Percentiles rank a stretch among this genome's conserved stretches.
These are phyloP conservation scores for Mrakia frigida DNA, from an alignment of 768 basidiomycete species.

Conservation along the genomic window DNA sequence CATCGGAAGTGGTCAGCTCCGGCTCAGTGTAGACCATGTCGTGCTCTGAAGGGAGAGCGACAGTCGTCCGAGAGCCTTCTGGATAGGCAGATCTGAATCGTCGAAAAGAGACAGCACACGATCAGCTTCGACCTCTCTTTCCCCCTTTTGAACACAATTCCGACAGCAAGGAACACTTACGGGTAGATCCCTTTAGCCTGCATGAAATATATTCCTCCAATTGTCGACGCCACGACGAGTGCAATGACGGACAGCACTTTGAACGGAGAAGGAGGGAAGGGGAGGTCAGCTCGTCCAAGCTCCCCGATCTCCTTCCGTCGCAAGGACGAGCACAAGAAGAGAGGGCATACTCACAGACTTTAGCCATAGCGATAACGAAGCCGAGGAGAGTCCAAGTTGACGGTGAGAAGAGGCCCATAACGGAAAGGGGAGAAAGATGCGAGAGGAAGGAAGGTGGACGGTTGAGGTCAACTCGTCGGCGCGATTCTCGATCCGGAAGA, in stretches of 20 bases:
- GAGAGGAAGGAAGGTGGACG: neutral
- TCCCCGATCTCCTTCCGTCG: neutral
- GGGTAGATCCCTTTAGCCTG: slow-evolving; percentile 32
- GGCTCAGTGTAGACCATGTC: slow-evolving; percentile 68
- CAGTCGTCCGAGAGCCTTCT: slow-evolving; percentile 28
- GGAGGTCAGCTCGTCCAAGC: neutral
- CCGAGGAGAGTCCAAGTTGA: slow-evolving; percentile 22
- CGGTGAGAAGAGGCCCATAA: neutral
- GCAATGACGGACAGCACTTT: neutral
- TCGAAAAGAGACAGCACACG: neutral
- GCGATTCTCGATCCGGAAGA: too few relatives aligned
- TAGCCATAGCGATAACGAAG: slow-evolving; percentile 10
- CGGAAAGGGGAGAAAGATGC: neutral
- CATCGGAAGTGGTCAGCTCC: slow-evolving; percentile 65
- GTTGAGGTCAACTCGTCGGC: neutral
- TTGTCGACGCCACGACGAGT: neutral
- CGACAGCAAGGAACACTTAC: neutral
- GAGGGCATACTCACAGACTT: slow-evolving; percentile 1
- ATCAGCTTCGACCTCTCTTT: neutral
- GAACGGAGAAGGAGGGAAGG: neutral
- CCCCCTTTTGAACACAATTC: neutral
- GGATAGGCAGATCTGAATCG: slow-evolving; percentile 19
- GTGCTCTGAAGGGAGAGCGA: slow-evolving; percentile 47
- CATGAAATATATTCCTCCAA: slow-evolving; percentile 24
- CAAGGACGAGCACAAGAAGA: too few relatives aligned